phyloP scores from a whole-genome alignment of 1,284 basidiomycete species.

The Ganoderma multipileum region DNA sequence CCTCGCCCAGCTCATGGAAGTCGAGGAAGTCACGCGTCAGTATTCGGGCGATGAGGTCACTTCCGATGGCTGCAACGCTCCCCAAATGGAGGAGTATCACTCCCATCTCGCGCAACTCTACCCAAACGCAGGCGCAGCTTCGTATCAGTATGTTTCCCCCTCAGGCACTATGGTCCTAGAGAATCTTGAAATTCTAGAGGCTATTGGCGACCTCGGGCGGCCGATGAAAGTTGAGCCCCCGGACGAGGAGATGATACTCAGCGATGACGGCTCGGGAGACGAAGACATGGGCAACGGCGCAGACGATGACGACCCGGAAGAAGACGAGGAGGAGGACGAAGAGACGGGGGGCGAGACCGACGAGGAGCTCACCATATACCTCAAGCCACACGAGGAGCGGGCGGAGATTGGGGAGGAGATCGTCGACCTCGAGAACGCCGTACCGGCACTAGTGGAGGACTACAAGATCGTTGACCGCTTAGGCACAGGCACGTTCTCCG shows the following conservation, averaged over 20 bases:
- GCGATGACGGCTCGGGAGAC: constrained; percentile 37
- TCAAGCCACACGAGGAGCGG: constrained; percentile 73
- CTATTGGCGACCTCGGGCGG: background rate
- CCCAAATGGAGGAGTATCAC: constrained; percentile 57
- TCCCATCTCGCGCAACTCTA: constrained; percentile 56
- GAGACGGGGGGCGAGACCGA: constrained; percentile 53
- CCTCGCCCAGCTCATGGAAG: constrained; percentile 38
- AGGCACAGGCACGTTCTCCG: constrained; percentile 98
- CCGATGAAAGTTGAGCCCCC: constrained; percentile 19
- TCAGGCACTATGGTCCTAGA: constrained; percentile 19
- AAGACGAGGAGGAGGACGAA: constrained; percentile 42
- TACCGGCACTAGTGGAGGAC: constrained; percentile 69
- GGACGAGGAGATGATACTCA: constrained; percentile 13
- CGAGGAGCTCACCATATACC: constrained; percentile 62
- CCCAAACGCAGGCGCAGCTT: constrained; percentile 35
- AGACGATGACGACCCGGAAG: constrained; percentile 33
- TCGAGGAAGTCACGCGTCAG: constrained; percentile 23
- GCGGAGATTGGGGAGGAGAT: constrained; percentile 84
- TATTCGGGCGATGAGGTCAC: constrained; percentile 44
- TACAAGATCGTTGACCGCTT: constrained; percentile 91
- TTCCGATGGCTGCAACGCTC: constrained; percentile 56
- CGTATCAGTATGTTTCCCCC: constrained; percentile 21
- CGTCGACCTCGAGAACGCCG: constrained; percentile 59
- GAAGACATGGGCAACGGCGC: constrained; percentile 48
- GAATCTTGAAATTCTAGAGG: constrained; percentile 5